Evolutionary conservation across 2,329 filamentous ascomycete genomes (phyloP).

Genomic region (Fusarium sp.): DNA sequence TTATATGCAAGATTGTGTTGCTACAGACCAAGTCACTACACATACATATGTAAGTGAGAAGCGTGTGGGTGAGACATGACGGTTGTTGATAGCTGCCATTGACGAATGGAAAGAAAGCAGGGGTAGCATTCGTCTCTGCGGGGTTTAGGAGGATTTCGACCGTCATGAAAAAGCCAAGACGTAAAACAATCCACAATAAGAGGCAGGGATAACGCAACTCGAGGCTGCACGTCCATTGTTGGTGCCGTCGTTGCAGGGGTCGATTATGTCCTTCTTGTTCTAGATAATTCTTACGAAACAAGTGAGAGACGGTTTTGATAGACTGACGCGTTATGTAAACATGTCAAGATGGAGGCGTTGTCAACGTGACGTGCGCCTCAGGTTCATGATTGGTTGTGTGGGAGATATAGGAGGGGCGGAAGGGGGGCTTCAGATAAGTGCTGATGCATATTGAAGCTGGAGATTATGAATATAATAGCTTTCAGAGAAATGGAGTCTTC

Average conservation of each 20-base stretch:
- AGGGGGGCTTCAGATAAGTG: conserved; percentile 8
- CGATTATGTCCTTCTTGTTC: conserved; percentile 10
- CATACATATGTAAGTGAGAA: not conserved
- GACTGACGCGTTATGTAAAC: not conserved
- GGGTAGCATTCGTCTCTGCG: conserved; percentile 9
- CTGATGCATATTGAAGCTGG: conserved; percentile 10
- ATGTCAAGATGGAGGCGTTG: conserved; percentile 23
- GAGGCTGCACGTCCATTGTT: not conserved
- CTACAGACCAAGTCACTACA: not conserved
- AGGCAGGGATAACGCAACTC: not conserved
- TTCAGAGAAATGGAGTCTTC: not conserved
- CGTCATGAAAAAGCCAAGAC: not conserved
- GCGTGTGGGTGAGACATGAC: not conserved
- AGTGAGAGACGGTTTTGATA: not conserved
- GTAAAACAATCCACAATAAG: not conserved
- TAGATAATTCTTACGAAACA: conserved; percentile 11
- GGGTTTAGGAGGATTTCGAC: conserved; percentile 10
- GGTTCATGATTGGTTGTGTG: conserved; percentile 22
- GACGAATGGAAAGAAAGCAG: conserved; percentile 20
- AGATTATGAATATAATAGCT: not conserved
- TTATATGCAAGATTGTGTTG: not conserved
- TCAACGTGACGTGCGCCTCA: conserved; percentile 31
- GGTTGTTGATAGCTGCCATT: conserved; percentile 18
- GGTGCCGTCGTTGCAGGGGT: not conserved
- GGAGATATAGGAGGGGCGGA: conserved; percentile 1